Evolutionary conservation across 2,329 filamentous ascomycete genomes (phyloP).

Genomic region (Diaporthe nobilis): DNA sequence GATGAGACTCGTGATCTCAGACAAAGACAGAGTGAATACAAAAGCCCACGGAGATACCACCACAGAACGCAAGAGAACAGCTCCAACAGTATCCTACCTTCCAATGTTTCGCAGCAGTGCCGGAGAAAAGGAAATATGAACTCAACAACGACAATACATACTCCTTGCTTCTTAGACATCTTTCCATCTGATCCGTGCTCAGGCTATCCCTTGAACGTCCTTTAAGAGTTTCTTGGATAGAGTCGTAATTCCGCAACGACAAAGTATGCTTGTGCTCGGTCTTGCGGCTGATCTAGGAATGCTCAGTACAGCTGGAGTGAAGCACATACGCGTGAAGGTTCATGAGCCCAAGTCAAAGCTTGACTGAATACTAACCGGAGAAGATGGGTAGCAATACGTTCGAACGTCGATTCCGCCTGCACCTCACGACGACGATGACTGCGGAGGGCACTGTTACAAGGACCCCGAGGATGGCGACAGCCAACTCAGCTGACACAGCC

Average conservation of each 20-base stretch:
- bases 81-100: not conserved
- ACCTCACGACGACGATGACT: not conserved
- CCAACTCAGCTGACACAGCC: conserved; percentile 5
- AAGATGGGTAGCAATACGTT: not conserved
- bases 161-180: not conserved
- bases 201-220: not conserved
- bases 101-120: not conserved
- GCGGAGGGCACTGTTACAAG: not conserved
- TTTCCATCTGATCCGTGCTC: not conserved
- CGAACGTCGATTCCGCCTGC: not conserved
- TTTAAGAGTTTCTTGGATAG: not conserved
- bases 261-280: not conserved
- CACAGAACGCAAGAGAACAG: not conserved
- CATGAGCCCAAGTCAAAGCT: not conserved
- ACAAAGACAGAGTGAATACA: no score
- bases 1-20: no score
- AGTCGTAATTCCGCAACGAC: not conserved
- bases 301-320: not conserved
- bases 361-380: not conserved
- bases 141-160: not conserved
- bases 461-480: not conserved
- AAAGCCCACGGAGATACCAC: not conserved
- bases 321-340: not conserved
- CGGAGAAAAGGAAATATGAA: not conserved
- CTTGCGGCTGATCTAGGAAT: not conserved